Evolutionary conservation across 345 rosid species (phyloP).

Genomic region (Punica granatum): DNA sequence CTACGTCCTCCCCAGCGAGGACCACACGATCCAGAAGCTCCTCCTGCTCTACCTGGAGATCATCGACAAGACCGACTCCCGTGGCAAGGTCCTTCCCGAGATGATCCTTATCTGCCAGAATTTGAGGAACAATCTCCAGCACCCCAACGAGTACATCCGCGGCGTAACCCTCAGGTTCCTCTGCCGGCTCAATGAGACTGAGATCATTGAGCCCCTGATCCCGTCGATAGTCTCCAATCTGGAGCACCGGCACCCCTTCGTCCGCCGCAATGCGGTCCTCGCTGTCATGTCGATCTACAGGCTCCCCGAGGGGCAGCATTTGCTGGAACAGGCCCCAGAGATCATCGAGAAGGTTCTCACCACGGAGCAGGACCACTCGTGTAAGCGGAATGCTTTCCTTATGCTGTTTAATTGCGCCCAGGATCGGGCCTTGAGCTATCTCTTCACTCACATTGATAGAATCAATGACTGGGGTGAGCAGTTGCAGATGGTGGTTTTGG

Average conservation of each 20-base stretch:
- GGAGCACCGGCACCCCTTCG: constrained; percentile 24
- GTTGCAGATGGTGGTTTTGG: constrained; percentile 22
- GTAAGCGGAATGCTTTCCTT: constrained; percentile 24
- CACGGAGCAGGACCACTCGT: constrained; percentile 21
- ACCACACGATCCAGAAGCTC: constrained; percentile 87
- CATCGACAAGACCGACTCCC: constrained; percentile 75
- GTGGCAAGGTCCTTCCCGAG: constrained; percentile 77
- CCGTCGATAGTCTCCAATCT: constrained; percentile 18
- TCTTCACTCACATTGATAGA: constrained; percentile 19
- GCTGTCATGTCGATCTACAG: constrained; percentile 20
- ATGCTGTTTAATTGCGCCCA: constrained; percentile 21
- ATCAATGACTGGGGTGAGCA: constrained; percentile 24
- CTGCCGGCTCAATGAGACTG: constrained; percentile 17
- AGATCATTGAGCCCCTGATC: constrained; percentile 25
- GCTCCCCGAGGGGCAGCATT: constrained; percentile 18
- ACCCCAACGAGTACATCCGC: constrained; percentile 89
- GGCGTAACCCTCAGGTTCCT: constrained; percentile 38
- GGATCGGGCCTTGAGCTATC: constrained; percentile 20
- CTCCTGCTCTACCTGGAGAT: constrained; percentile 82
- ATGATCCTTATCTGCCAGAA: constrained; percentile 96
- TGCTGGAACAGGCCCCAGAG: constrained; percentile 19
- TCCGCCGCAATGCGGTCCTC: constrained; percentile 23
- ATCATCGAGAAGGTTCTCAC: constrained; percentile 19
- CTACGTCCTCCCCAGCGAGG: constrained; percentile 87
- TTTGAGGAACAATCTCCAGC: constrained; percentile 91